Base-by-base conservation (phyloP, 2,329 filamentous ascomycete genomes). In the Hymenoscyphus infarciens region DNA sequence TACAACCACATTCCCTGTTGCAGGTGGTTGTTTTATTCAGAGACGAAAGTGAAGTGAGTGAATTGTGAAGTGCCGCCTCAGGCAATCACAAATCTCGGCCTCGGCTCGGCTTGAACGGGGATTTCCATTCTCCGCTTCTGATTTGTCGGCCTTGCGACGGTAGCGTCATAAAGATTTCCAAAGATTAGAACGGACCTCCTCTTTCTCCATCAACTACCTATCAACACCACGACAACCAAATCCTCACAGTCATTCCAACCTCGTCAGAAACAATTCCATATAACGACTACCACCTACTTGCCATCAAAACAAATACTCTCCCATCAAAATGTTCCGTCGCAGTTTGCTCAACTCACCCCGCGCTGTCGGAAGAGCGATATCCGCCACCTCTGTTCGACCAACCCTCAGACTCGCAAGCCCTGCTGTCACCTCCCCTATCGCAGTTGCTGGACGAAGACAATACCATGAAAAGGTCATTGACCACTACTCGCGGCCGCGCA, bases 401-500 rank as follows among this genome's bases (percentile, higher is more conserved):
- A 66, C 68, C 64, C 66, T 64, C 55, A 67, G 64, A 66, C 67
- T 67, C 64, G 49, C 65, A 45, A 57, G 64, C 54, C 54, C 67
- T 60, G 66, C 64, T 53, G 59, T 70, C 52, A 65, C 68, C 54
- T 65, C 71, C 56, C 64, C 70, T 25, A 63, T 69, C 53, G 64
- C 67, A 45, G 64, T 69, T 53, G 57, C 64, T 39, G 69, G 72
- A 35, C 64, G 65, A 54, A 64, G 73, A 60, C 68, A 71, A 58
- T 75, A 75, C 61, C 74, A 75, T 56, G 73, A 75, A 63, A 75
- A 75, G 66, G 74, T 90, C 68, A 83, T 96, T 68, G 91, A 96
- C 76, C 91, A 94, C 79, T 94, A 94, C 80, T 90, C 85, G 76
- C 83, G 84, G 70, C 90, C 90, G 31, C 86, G 90, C 68, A 92